Conservation (phyloP, 192 early-diverging fungal species). For the Coemansia sp. region DNA sequence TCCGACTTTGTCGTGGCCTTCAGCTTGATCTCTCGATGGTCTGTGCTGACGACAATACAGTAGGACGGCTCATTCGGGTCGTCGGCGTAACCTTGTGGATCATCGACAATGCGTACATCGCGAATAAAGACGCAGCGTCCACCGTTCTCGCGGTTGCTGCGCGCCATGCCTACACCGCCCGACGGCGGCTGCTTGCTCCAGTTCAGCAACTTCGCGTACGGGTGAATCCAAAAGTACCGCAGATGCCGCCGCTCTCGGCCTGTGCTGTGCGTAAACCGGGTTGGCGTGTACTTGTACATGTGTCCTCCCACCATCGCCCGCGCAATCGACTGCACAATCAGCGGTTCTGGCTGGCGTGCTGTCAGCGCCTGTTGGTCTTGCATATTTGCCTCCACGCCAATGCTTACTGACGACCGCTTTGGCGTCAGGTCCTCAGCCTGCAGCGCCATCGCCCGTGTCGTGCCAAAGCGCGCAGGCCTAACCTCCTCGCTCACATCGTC, state of each 20-base stretch:
- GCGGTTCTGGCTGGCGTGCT: slow-evolving; percentile 57
- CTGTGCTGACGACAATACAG: slow-evolving; percentile 68
- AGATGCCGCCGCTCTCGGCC: slow-evolving; percentile 63
- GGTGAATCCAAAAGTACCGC: slow-evolving; percentile 81
- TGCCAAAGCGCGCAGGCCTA: not conserved
- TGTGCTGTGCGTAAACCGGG: slow-evolving; percentile 48
- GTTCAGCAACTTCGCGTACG: slow-evolving; percentile 75
- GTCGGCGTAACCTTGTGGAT: slow-evolving; percentile 28
- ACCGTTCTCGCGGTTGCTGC: slow-evolving; percentile 35
- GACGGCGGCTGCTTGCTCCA: slow-evolving; percentile 69
- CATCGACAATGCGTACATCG: slow-evolving; percentile 58
- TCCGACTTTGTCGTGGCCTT: slow-evolving; percentile 64
- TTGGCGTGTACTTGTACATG: slow-evolving; percentile 71
- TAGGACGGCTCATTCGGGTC: slow-evolving; percentile 53
- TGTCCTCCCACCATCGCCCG: slow-evolving; percentile 79
- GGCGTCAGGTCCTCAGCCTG: not conserved
- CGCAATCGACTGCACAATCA: slow-evolving; percentile 68
- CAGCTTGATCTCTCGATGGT: slow-evolving; percentile 70
- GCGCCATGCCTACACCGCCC: slow-evolving; percentile 27
- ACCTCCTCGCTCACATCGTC: slow-evolving; percentile 1
- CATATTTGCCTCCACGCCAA: slow-evolving; percentile 23
- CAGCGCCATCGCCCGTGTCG: not conserved
- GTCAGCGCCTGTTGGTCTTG: slow-evolving; percentile 19
- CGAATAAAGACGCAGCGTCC: slow-evolving; percentile 65
- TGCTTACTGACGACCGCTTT: slow-evolving; percentile 27